These are phyloP conservation scores for Gaillardinia entomophila DNA, from an alignment of 805 yeast species.

Conservation along the genomic window DNA sequence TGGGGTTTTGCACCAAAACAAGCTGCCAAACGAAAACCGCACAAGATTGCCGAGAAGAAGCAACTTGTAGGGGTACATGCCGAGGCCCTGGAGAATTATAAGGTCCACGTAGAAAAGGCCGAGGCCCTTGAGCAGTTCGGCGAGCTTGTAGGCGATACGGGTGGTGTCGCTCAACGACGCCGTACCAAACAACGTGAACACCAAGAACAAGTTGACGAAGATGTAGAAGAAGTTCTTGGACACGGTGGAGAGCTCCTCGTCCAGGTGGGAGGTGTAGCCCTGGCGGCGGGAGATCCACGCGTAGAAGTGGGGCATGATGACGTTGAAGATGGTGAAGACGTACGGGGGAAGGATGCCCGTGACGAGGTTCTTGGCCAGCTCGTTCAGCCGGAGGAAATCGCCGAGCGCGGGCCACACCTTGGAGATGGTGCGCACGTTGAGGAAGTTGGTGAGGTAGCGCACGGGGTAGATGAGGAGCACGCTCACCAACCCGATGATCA, in stretches of 20 bases:
- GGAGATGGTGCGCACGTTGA: constrained; percentile 72
- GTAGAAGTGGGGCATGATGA: constrained; percentile 78
- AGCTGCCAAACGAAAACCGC: constrained; percentile 51
- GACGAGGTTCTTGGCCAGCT: constrained; percentile 71
- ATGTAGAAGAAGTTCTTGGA: constrained; percentile 92
- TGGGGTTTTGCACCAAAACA: constrained; percentile 72
- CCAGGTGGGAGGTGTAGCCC: constrained; percentile 88
- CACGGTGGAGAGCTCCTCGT: constrained; percentile 84
- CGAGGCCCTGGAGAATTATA: constrained; percentile 73
- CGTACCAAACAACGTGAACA: constrained; percentile 91
- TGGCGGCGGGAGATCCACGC: constrained; percentile 78
- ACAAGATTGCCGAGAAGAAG: constrained; percentile 73
- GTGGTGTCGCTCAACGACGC: constrained; percentile 88
- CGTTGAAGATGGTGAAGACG: constrained; percentile 78
- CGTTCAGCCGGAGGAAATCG: constrained; percentile 51
- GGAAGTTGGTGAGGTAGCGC: constrained; percentile 73
- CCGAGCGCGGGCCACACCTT: constrained; percentile 84
- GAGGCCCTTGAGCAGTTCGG: constrained; percentile 71
- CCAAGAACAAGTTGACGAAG: constrained; percentile 88
- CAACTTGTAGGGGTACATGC: constrained; percentile 86
- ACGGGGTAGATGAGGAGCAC: constrained; percentile 78
- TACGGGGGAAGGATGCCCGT: constrained; percentile 91
- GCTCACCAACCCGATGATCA: constrained; percentile 62
- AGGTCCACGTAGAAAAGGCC: constrained; percentile 89
- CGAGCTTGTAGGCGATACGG: constrained; percentile 79